Conservation (phyloP, 2,329 filamentous ascomycete species). For the Fonsecaea erecta region DNA sequence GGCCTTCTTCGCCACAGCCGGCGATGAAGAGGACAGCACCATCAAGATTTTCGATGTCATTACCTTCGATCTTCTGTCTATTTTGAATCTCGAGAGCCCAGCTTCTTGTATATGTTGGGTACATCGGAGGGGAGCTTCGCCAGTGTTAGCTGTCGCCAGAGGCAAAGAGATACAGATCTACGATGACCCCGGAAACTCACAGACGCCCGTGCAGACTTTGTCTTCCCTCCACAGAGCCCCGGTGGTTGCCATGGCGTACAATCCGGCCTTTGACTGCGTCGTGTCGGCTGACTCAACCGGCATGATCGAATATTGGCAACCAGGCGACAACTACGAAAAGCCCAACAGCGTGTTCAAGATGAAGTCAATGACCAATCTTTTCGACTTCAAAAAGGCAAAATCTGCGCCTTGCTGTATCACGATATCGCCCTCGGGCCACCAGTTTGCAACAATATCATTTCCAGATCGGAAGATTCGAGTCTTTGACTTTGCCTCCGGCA, state of each 20-base stretch:
- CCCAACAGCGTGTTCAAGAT: constrained; percentile 88
- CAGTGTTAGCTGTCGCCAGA: constrained; percentile 81
- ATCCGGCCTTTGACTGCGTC: constrained; percentile 85
- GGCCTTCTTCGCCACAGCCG: constrained; percentile 88
- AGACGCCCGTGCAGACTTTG: constrained; percentile 75
- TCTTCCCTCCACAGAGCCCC: constrained; percentile 78
- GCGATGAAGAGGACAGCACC: constrained; percentile 55
- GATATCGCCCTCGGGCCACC: constrained; percentile 81
- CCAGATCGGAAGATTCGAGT: constrained; percentile 91
- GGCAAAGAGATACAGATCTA: constrained; percentile 79
- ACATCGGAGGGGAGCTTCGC: constrained; percentile 84
- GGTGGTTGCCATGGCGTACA: constrained; percentile 86
- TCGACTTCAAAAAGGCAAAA: constrained; percentile 96
- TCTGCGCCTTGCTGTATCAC: constrained; percentile 79
- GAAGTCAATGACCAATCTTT: constrained; percentile 92
- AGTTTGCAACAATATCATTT: constrained; percentile 87
- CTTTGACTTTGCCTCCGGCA: constrained; percentile 89
- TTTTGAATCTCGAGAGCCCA: constrained; percentile 75
- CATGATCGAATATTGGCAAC: constrained; percentile 97
- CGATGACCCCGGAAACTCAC: constrained; percentile 83
- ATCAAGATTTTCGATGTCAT: constrained; percentile 67
- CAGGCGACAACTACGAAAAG: constrained; percentile 77
- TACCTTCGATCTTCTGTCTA: constrained; percentile 82
- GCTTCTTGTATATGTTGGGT: constrained; percentile 90
- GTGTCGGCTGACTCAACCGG: constrained; percentile 85